Percentiles rank a stretch among this genome's conserved stretches.
These are phyloP conservation scores for Dioscorea cayenensis DNA, from an alignment of 116 monocot genomes.

Conservation along the genomic window DNA sequence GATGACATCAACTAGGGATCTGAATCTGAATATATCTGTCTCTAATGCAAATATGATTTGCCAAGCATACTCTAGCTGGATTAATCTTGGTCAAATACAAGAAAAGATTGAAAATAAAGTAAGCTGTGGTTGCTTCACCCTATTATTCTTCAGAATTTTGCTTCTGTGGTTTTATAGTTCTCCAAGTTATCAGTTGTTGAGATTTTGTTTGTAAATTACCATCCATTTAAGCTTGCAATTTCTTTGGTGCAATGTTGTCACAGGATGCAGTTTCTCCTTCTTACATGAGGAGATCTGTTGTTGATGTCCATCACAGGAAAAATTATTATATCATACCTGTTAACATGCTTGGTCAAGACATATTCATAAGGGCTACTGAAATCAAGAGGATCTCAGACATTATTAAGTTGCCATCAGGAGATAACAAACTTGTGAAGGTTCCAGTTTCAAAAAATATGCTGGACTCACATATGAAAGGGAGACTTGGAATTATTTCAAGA, in stretches of 20 bases:
- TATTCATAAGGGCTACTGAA: slow-evolving; percentile 60
- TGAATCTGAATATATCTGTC: slow-evolving; percentile 77
- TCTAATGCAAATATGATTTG: slow-evolving; percentile 81
- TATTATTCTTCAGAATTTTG: not conserved
- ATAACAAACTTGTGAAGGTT: slow-evolving; percentile 62
- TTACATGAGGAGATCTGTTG: slow-evolving; percentile 32
- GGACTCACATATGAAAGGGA: slow-evolving; percentile 60
- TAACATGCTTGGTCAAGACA: slow-evolving; percentile 89
- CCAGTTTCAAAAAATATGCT: slow-evolving; percentile 68
- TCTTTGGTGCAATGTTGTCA: not conserved
- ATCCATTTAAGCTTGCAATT: not conserved
- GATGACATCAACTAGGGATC: slow-evolving; percentile 62
- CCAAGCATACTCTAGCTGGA: slow-evolving; percentile 98
- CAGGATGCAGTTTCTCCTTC: slow-evolving; percentile 43
- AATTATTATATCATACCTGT: slow-evolving; percentile 78
- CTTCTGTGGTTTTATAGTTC: not conserved
- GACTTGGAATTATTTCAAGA: slow-evolving; percentile 24
- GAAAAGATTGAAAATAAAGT: slow-evolving; percentile 44
- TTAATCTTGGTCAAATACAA: slow-evolving; percentile 48
- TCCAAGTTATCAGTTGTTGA: not conserved
- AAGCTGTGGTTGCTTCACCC: slow-evolving; percentile 7
- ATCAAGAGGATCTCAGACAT: slow-evolving; percentile 37
- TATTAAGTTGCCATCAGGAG: slow-evolving; percentile 84
- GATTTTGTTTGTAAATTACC: not conserved
- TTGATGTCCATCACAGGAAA: slow-evolving; percentile 59